Conservation (phyloP, 495 filamentous ascomycete species). For the Xylaria venustula region DNA sequence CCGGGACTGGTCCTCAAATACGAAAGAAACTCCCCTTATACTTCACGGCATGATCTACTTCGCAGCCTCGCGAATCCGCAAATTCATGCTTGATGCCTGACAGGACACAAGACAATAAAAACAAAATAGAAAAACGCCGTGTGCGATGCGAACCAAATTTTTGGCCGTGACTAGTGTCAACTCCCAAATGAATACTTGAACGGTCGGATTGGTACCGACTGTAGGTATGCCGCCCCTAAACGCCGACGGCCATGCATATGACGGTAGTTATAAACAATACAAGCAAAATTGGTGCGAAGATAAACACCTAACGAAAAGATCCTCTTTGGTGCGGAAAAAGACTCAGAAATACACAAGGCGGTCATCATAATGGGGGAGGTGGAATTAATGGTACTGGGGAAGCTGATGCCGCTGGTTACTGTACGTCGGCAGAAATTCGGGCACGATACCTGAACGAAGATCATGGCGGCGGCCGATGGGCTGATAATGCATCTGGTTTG, state of each 20-base stretch:
- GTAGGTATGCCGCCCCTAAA: constrained; percentile 26
- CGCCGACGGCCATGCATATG: constrained; percentile 30
- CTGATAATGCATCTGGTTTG: constrained; percentile 93
- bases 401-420: constrained; percentile 19
- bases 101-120: too few relatives aligned
- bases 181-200: constrained; percentile 16
- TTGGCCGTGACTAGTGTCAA: constrained; percentile 6
- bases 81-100: constrained; percentile 16
- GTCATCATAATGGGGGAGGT: neutral
- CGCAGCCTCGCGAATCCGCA: neutral
- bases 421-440: constrained; percentile 55
- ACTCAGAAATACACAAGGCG: constrained; percentile 14
- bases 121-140: constrained; percentile 23
- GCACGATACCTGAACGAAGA: constrained; percentile 76
- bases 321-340: neutral
- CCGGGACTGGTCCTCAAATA: too few relatives aligned
- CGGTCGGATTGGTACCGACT: constrained; percentile 27
- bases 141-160: constrained; percentile 23
- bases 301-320: neutral
- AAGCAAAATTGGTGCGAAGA: constrained; percentile 11
- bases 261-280: constrained; percentile 10
- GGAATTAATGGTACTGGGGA: constrained; percentile 17
- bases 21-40: neutral
- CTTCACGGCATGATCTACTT: neutral
- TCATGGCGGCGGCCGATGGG: constrained; percentile 79